Evolutionary conservation across 345 rosid genomes (phyloP).

Genomic region (Populus simonii): DNA sequence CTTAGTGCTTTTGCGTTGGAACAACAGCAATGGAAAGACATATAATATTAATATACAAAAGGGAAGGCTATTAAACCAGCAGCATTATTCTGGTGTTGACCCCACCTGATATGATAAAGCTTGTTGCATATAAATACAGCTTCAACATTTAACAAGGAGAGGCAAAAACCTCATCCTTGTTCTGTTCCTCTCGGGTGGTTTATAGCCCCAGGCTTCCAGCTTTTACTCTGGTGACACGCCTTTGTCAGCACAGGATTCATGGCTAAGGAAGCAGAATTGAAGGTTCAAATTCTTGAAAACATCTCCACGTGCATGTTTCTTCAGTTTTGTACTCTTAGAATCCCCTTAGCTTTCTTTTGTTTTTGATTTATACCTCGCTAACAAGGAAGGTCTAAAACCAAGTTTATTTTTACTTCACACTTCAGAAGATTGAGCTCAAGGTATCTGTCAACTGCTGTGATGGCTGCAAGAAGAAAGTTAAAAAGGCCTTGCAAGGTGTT

Average conservation of each 20-base stretch:
- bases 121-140: conserved; percentile 35
- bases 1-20: conserved; percentile 37
- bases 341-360: background rate
- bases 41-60: conserved; percentile 15
- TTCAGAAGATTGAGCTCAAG: conserved; percentile 58
- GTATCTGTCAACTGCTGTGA: conserved; percentile 59
- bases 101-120: background rate
- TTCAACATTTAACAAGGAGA: conserved; percentile 5
- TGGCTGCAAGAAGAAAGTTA: conserved; percentile 66
- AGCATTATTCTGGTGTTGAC: conserved; percentile 18
- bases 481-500: conserved; percentile 40
- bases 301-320: background rate
- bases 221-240: background rate
- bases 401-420: background rate
- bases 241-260: conserved; percentile 23
- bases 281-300: conserved; percentile 30
- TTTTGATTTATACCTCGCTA: background rate
- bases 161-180: background rate
- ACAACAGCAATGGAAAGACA: conserved; percentile 11
- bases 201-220: background rate
- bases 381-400: background rate
- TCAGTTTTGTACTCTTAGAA: background rate
- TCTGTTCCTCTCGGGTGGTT: background rate
- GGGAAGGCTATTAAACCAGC: conserved; percentile 32
- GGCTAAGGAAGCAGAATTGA: conserved; percentile 44